Conservation (phyloP, 2,329 filamentous ascomycete species). For the Diaporthe sp. region DNA sequence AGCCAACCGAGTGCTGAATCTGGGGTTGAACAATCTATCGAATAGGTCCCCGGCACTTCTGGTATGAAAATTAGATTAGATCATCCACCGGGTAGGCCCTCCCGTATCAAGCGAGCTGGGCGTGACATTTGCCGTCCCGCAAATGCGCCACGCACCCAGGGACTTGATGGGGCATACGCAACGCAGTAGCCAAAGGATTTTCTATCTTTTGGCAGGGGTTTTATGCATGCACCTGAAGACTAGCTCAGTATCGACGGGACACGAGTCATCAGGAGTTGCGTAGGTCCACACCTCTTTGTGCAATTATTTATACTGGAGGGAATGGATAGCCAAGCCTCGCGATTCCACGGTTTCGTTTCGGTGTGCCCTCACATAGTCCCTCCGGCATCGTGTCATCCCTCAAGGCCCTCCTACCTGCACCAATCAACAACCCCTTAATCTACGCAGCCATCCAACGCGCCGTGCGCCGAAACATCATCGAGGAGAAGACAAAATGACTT, state of each 20-base stretch:
- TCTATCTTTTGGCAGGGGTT: neutral
- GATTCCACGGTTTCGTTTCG: too few species aligned
- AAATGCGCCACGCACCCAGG: neutral
- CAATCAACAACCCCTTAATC: neutral
- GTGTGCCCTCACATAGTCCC: too few species aligned
- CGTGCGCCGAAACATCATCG: neutral
- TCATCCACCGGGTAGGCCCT: constrained; percentile 5
- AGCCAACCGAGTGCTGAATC: neutral
- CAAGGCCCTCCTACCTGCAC: neutral
- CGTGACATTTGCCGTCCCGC: constrained; percentile 7
- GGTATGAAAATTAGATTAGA: neutral
- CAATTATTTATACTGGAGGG: constrained; percentile 5
- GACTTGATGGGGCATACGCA: neutral
- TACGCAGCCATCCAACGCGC: neutral
- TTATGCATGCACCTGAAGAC: neutral
- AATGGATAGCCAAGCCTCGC: neutral
- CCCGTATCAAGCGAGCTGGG: constrained; percentile 4
- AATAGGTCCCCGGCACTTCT: neutral
- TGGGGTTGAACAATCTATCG: neutral
- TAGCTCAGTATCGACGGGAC: neutral
- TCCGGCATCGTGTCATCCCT: too few species aligned
- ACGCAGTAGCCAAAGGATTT: neutral
- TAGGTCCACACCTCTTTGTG: neutral
- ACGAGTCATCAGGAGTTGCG: neutral
- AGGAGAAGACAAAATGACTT: constrained; percentile 1